Conservation (phyloP, 257 asterid species). For the Salvia rosmarinus region DNA sequence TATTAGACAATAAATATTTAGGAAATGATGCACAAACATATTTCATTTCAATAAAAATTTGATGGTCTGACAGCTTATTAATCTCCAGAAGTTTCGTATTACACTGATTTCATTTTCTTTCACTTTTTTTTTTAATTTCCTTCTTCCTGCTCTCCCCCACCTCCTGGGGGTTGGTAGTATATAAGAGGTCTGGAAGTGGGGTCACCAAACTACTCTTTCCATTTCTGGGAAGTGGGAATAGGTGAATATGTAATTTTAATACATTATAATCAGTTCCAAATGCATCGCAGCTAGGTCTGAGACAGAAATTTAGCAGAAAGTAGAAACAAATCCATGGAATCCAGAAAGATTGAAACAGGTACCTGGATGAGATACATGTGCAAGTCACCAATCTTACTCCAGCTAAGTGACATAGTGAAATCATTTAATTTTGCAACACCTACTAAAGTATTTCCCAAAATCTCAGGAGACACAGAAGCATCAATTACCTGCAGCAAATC, state of each 20-base stretch:
- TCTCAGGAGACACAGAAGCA: conserved; percentile 60
- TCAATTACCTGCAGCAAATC: conserved; percentile 62
- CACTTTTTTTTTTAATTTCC: not conserved
- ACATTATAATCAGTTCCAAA: conserved; percentile 6
- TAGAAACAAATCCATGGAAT: not conserved
- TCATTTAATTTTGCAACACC: conserved; percentile 64
- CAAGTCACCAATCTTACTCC: conserved; percentile 87
- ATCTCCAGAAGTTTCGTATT: not conserved
- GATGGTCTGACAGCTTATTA: not conserved
- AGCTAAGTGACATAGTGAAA: conserved; percentile 67
- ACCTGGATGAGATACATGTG: conserved; percentile 86
- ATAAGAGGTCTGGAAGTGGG: not conserved
- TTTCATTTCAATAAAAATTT: too few relatives aligned
- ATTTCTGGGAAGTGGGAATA: not conserved
- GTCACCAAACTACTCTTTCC: not conserved
- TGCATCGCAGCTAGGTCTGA: not conserved
- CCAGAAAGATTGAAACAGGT: conserved; percentile 17
- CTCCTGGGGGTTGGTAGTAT: not conserved
- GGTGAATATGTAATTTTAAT: not conserved
- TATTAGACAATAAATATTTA: too few relatives aligned
- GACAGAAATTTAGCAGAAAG: not conserved
- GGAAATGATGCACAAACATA: too few relatives aligned
- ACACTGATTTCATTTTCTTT: not conserved
- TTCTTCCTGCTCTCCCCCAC: not conserved
- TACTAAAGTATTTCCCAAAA: conserved; percentile 54